These are phyloP conservation scores for Podospora appendiculata DNA, from an alignment of 495 filamentous ascomycete species.

Conservation along the genomic window DNA sequence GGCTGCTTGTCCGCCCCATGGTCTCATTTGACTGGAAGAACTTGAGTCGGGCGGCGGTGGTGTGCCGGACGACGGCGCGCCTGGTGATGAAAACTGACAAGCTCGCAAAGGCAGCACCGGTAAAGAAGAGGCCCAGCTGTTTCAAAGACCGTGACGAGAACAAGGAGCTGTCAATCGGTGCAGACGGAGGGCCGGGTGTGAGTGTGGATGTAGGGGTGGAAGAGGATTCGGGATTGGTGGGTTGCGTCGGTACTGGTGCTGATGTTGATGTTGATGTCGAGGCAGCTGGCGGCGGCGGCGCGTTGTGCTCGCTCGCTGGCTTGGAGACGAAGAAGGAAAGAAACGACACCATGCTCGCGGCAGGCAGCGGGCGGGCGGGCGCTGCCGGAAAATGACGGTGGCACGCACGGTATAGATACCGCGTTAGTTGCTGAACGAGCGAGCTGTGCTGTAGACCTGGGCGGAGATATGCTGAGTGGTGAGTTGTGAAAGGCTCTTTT, in stretches of 20 bases:
- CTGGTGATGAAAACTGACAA: slow-evolving; percentile 64
- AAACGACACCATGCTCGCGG: neutral
- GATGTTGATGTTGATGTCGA: neutral
- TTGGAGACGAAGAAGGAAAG: neutral
- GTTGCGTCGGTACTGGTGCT: neutral
- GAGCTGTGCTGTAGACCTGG: too few relatives aligned
- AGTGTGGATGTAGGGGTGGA: neutral
- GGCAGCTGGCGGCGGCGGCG: neutral
- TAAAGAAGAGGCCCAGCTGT: slow-evolving; percentile 35
- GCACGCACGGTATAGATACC: too few relatives aligned
- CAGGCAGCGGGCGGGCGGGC: neutral
- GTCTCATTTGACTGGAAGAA: slow-evolving; percentile 57
- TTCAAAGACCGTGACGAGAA: neutral
- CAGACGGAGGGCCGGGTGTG: neutral
- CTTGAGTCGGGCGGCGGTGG: slow-evolving; percentile 45
- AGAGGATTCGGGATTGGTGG: neutral
- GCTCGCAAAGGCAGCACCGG: slow-evolving; percentile 64
- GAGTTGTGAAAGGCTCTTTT: too few relatives aligned
- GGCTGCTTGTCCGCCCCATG: slow-evolving; percentile 2
- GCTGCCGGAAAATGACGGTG: too few relatives aligned
- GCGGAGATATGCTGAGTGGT: too few relatives aligned
- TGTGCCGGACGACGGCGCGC: slow-evolving; percentile 52
- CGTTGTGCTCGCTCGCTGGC: neutral
- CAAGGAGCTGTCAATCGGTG: neutral
- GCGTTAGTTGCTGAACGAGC: too few relatives aligned